Evolutionary conservation across 441 rosid species (phyloP).

Genomic region (Rhodomyrtus psidioides): DNA sequence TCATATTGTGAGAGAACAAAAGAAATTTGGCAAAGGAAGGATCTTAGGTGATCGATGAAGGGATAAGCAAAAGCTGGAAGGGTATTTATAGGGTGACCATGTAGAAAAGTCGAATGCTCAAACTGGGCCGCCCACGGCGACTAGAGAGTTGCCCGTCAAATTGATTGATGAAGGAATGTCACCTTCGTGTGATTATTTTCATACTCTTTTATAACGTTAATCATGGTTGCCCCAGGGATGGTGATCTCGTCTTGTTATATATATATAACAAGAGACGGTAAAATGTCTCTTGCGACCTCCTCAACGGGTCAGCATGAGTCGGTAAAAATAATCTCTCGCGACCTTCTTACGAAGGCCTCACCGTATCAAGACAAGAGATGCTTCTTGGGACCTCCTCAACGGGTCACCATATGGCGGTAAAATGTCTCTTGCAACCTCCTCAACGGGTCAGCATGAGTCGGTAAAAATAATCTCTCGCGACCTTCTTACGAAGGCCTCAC

Average conservation of each 20-base stretch:
- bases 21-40: background rate
- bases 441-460: no score
- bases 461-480: no score
- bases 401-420: no score
- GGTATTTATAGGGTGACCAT: background rate
- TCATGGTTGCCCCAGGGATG: background rate
- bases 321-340: no score
- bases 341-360: no score
- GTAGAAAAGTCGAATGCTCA: background rate
- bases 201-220: background rate
- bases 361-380: no score
- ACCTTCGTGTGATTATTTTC: background rate
- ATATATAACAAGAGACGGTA: no score
- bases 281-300: no score
- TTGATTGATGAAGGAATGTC: background rate
- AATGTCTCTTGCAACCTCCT: no score
- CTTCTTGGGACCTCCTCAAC: no score
- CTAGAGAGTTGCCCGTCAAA: background rate
- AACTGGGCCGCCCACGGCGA: background rate
- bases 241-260: background rate
- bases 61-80: background rate
- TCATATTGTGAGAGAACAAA: background rate
- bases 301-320: no score
- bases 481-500: no score
- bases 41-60: background rate